phyloP scores from a whole-genome alignment of 805 yeast species.

The Pichia pseudocactophila region DNA sequence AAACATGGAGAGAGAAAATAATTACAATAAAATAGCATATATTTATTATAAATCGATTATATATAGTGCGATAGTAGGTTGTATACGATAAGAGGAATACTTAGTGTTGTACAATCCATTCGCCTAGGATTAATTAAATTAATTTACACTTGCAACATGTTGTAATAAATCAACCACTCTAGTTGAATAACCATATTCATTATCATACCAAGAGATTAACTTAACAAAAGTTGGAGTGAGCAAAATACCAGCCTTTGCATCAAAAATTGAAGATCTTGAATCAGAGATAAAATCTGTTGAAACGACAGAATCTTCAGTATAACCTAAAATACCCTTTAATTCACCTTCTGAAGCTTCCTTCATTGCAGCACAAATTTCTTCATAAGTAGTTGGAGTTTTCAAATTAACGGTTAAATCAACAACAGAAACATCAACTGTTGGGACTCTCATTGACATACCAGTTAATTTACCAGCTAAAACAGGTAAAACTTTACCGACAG shows the following conservation, averaged over 20 bases:
- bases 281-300: conserved; percentile 84
- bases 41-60: no score
- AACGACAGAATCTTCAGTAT: conserved; percentile 89
- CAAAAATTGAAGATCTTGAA: conserved; percentile 79
- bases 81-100: no score
- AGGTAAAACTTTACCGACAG: conserved; percentile 93
- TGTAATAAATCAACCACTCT: conserved; percentile 88
- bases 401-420: conserved; percentile 86
- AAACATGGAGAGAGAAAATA: no score
- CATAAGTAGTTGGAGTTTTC: conserved; percentile 69
- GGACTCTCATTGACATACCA: conserved; percentile 90
- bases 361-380: conserved; percentile 70
- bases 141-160: conserved; percentile 55
- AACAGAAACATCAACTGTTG: conserved; percentile 88
- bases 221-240: conserved; percentile 84
- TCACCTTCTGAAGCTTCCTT: conserved; percentile 69
- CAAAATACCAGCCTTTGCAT: conserved; percentile 84
- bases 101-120: no score
- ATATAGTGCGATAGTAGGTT: no score
- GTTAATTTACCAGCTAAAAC: conserved; percentile 86
- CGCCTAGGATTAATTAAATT: no score
- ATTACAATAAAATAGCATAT: no score
- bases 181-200: conserved; percentile 93
- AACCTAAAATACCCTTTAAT: conserved; percentile 76
- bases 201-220: conserved; percentile 91